Percentiles rank a stretch among this genome's conserved stretches.
Evolutionary conservation across 495 filamentous ascomycete species (phyloP).

Genomic region (Aspergillus funiculosus): DNA sequence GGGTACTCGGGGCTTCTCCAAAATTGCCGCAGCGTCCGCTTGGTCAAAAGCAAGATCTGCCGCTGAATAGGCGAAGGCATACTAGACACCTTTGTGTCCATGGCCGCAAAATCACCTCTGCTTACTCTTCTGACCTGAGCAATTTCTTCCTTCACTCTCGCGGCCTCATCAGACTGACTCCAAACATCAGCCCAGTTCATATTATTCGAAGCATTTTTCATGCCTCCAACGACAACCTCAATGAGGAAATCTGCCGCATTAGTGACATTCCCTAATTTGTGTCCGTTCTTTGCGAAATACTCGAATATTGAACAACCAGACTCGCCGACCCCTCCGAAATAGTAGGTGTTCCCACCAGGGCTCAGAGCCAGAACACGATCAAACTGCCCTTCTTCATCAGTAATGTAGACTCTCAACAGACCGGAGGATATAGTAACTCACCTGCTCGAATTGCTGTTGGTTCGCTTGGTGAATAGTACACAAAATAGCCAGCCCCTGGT

Average conservation of each 20-base stretch:
- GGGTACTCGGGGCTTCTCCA: conserved; percentile 75
- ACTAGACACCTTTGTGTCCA: too few species aligned
- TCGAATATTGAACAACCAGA: conserved; percentile 42
- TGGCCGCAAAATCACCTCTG: too few species aligned
- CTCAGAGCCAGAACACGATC: conserved; percentile 63
- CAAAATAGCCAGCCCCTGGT: conserved; percentile 57
- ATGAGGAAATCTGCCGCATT: conserved; percentile 86
- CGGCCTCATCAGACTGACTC: conserved; percentile 65
- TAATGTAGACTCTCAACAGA: conserved; percentile 55
- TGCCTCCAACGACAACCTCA: conserved; percentile 77
- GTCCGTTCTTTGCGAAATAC: conserved; percentile 49
- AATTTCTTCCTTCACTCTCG: conserved; percentile 60
- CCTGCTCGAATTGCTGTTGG: conserved; percentile 76
- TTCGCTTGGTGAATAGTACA: conserved; percentile 69
- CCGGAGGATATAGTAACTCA: conserved; percentile 48
- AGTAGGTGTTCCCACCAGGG: conserved; percentile 58
- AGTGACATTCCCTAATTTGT: conserved; percentile 36
- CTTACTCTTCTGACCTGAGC: conserved; percentile 51
- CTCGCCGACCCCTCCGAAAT: conserved; percentile 63
- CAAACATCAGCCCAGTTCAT: conserved; percentile 75
- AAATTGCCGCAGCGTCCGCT: conserved; percentile 59
- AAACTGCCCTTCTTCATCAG: conserved; percentile 48
- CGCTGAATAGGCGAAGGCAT: conserved; percentile 60
- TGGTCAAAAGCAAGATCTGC: conserved; percentile 60
- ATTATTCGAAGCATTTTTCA: conserved; percentile 55